Percentiles rank a stretch among this genome's conserved stretches.
These are phyloP conservation scores for Eucalyptus leucophloia DNA, from an alignment of 345 rosid genomes.

Conservation along the genomic window DNA sequence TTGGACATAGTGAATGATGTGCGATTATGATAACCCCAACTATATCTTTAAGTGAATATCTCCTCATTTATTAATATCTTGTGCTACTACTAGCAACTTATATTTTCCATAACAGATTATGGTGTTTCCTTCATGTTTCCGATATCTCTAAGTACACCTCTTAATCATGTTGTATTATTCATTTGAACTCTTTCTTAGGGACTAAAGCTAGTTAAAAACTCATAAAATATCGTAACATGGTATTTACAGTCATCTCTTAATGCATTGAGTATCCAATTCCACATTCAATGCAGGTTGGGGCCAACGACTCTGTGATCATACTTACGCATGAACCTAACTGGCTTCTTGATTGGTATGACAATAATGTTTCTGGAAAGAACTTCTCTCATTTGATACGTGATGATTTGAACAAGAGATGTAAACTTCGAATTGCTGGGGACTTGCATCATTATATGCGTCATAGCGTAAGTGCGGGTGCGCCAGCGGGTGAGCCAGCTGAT, in stretches of 20 bases:
- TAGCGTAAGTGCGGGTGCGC: slow-evolving; percentile 52
- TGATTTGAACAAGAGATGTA: slow-evolving; percentile 77
- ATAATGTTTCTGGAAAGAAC: slow-evolving; percentile 37
- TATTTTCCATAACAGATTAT: not conserved
- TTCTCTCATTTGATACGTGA: slow-evolving; percentile 67
- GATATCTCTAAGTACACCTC: not conserved
- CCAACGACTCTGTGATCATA: slow-evolving; percentile 62
- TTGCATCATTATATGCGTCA: slow-evolving; percentile 97
- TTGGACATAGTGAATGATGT: not conserved
- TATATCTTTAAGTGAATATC: not conserved
- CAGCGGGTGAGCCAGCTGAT: slow-evolving; percentile 53
- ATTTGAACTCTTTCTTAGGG: not conserved
- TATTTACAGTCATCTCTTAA: not conserved
- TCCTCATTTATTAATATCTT: not conserved
- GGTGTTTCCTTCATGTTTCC: not conserved
- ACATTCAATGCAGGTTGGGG: slow-evolving; percentile 40
- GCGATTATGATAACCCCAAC: not conserved
- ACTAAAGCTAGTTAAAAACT: not conserved
- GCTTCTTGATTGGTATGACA: slow-evolving; percentile 98
- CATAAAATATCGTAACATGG: not conserved
- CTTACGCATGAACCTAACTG: slow-evolving; percentile 94
- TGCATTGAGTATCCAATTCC: not conserved
- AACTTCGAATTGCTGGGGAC: slow-evolving; percentile 87
- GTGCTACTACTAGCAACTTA: not conserved
- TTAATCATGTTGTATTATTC: too few relatives aligned